These are phyloP conservation scores for Nannochloropsis gaditana DNA, from an alignment of 108 stramenopile species.

Conservation along the genomic window DNA sequence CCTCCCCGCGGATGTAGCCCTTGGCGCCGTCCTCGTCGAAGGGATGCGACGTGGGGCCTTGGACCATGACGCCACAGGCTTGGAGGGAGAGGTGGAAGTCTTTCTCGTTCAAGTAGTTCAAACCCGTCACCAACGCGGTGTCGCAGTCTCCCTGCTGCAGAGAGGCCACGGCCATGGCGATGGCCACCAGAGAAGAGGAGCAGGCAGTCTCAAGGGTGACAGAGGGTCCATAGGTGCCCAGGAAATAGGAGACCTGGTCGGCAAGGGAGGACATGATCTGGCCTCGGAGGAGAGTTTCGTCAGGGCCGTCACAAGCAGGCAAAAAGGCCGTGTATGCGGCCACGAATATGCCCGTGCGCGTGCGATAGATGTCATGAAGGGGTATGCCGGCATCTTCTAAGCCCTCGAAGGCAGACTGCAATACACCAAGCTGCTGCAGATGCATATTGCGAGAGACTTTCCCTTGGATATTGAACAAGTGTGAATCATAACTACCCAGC, in stretches of 20 bases:
- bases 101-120: slow-evolving; percentile 35
- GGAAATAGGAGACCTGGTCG: slow-evolving; percentile 48
- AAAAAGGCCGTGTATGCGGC: slow-evolving; percentile 28
- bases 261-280: slow-evolving; percentile 26
- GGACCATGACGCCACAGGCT: slow-evolving; percentile 25
- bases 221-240: slow-evolving; percentile 52
- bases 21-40: slow-evolving; percentile 39
- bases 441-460: slow-evolving; percentile 15
- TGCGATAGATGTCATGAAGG: slow-evolving; percentile 22
- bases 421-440: not conserved
- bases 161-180: slow-evolving; percentile 35
- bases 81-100: slow-evolving; percentile 18
- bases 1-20: slow-evolving; percentile 41
- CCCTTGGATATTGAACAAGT: not conserved
- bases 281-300: not conserved
- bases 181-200: slow-evolving; percentile 56
- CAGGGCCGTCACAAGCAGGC: not conserved
- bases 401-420: slow-evolving; percentile 7
- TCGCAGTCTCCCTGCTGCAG: slow-evolving; percentile 44
- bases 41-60: slow-evolving; percentile 29
- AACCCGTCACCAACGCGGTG: slow-evolving; percentile 44
- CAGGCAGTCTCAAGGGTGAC: slow-evolving; percentile 55
- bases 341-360: slow-evolving; percentile 43
- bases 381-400: slow-evolving; percentile 15
- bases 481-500: not conserved